Evolutionary conservation across 2,329 filamentous ascomycete genomes (phyloP).

Genomic region (Verticillium isaacii): DNA sequence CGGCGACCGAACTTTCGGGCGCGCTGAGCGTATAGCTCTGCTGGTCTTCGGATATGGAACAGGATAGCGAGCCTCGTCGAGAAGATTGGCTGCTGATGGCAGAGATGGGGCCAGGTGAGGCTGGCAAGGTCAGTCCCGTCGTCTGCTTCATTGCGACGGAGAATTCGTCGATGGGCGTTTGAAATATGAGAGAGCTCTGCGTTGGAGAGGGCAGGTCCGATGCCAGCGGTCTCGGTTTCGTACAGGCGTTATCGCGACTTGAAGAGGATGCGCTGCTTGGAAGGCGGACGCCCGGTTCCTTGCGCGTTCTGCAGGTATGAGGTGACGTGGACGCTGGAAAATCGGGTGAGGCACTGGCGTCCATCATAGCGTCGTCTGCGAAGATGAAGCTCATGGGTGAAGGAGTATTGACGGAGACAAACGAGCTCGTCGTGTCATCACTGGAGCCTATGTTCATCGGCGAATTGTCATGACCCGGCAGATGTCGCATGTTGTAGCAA

Average conservation of each 20-base stretch:
- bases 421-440: conserved; percentile 4
- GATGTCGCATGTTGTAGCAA: conserved; percentile 33
- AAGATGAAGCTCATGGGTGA: conserved; percentile 16
- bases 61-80: conserved; percentile 44
- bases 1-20: conserved; percentile 6
- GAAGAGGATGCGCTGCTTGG: background rate
- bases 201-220: background rate
- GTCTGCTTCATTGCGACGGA: background rate
- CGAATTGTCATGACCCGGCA: conserved; percentile 38
- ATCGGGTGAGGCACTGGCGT: conserved; percentile 21
- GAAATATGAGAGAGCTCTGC: background rate
- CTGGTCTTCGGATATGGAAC: conserved; percentile 38
- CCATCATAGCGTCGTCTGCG: conserved; percentile 33
- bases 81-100: conserved; percentile 45
- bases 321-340: conserved; percentile 16
- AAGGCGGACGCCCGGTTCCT: background rate
- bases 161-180: background rate
- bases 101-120: conserved; percentile 33
- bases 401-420: background rate
- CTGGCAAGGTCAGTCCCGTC: background rate
- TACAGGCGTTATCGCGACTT: background rate
- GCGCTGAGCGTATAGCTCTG: conserved; percentile 21
- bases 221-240: background rate
- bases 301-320: background rate
- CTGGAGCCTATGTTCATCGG: conserved; percentile 13